A percentile compares a stretch with the other conserved stretches of the same genome.
Conservation (phyloP, 2,329 filamentous ascomycete species). For the Xenosphaeropsis pyriputrescens region DNA sequence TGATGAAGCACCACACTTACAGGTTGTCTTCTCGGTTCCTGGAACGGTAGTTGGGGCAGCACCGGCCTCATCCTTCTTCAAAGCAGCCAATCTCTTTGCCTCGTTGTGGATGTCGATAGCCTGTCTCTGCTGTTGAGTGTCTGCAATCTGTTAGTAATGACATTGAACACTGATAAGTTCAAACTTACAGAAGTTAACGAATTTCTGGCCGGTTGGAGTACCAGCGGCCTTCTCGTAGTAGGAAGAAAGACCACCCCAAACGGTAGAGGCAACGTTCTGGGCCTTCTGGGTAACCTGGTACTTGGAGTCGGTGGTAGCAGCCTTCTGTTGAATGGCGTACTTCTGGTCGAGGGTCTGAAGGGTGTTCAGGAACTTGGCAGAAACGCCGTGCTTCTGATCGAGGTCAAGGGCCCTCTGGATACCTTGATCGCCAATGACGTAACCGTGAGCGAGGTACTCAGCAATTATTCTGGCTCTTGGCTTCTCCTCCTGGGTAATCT, state of each 20-base stretch:
- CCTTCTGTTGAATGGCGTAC: conserved; percentile 78
- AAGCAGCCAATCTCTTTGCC: conserved; percentile 71
- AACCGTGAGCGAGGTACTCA: conserved; percentile 93
- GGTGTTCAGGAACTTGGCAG: conserved; percentile 61
- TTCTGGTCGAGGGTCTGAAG: conserved; percentile 68
- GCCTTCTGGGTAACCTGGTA: conserved; percentile 72
- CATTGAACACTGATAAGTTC: no score
- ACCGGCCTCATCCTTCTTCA: conserved; percentile 57
- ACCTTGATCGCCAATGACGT: conserved; percentile 57
- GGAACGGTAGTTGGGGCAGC: conserved; percentile 2
- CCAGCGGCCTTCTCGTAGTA: conserved; percentile 92
- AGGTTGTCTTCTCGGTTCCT: conserved; percentile 24
- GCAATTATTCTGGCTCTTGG: conserved; percentile 84
- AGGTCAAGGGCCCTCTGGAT: conserved; percentile 75
- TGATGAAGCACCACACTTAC: conserved; percentile 28
- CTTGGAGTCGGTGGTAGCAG: conserved; percentile 68
- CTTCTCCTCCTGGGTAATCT: conserved; percentile 92
- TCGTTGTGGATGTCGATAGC: conserved; percentile 89
- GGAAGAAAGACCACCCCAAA: conserved; percentile 47
- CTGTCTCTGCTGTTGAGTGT: conserved; percentile 71
- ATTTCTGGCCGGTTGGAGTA: conserved; percentile 76
- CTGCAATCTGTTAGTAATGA: no score
- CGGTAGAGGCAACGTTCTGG: conserved; percentile 41
- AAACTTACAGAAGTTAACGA: conserved; percentile 57
- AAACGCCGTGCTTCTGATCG: conserved; percentile 81